These are phyloP conservation scores for Prunus dulcis DNA, from an alignment of 306 rosid genomes.

Conservation along the genomic window DNA sequence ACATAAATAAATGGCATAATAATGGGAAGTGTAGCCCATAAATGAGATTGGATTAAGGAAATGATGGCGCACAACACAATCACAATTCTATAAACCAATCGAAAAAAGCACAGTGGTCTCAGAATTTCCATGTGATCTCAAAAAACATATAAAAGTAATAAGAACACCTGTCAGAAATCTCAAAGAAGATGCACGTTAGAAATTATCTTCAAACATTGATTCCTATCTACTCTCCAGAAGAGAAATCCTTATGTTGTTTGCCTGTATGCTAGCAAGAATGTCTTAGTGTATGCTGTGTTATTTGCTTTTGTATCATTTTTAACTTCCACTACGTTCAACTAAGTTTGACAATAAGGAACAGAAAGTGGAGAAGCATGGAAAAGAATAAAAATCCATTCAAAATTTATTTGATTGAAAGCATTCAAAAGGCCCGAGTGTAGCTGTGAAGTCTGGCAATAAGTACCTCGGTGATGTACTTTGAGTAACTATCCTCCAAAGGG, in stretches of 20 bases:
- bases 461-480: slow-evolving; percentile 87
- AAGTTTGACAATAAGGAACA: neutral
- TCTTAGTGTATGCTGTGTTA: neutral
- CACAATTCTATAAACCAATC: neutral
- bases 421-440: neutral
- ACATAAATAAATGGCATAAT: neutral
- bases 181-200: neutral
- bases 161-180: neutral
- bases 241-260: neutral
- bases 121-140: neutral
- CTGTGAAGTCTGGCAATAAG: neutral
- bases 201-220: neutral
- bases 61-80: neutral
- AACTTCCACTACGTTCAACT: neutral
- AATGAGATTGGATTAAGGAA: neutral
- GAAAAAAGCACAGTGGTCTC: neutral
- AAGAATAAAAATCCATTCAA: neutral
- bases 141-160: neutral
- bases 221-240: neutral
- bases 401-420: neutral
- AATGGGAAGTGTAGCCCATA: neutral
- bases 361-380: neutral
- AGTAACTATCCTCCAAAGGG: slow-evolving; percentile 90
- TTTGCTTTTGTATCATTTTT: neutral
- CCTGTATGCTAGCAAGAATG: neutral